Base-by-base conservation (phyloP, 2,329 filamentous ascomycete genomes). In the Curvularia eragrostidis region DNA sequence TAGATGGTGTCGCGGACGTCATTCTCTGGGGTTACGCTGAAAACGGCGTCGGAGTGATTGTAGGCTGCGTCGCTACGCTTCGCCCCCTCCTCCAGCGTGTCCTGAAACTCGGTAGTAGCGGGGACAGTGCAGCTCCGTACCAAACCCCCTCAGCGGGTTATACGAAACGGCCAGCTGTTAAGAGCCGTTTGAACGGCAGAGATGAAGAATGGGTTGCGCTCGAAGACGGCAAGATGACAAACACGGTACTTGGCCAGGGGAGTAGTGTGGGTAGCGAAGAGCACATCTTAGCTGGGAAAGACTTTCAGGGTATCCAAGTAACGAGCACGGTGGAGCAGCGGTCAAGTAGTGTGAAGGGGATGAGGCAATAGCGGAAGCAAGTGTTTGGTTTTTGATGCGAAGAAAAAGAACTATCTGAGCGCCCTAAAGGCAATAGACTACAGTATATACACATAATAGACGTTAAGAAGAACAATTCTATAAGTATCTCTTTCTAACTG, bases 21-120 rank as follows among this genome's bases (percentile, higher is more conserved):
- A 54, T 57, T 24, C 50, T 57, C 19, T 57, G 54, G 54, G 54
- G 50, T 26, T 57, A 54, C 15, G 54, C 54, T 19, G 54, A 57
- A 23, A 57, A 57, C 26, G 54, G 54, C 7, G 54, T 57, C 2
- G 54, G 54, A 18, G 34, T 57, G 43, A 54, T 57, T 23, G 54
- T 57, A 54, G 54, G 54, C 32, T 57, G 54, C 18, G 54, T 54
- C 38, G 54, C 54, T 42, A 57, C 54, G 32, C 54, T 57, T n/a
- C 54, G 50, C 24, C 54, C 54, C 7, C 54, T 57, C 2, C 42
- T 57, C 13, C 54, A 57, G 21, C 54, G 54, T 44, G 54, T 57
- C n/a, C 50, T 57, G 50, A 48, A 30, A 38, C 50, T 57, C 9
- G 54, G 54, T 23, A 57, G 54, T 28, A 57, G 50, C 23, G 50